A percentile compares a stretch with the other conserved stretches of the same genome.
Evolutionary conservation across 208 protist genomes (phyloP).

Genomic region (Wallacemonas collosoma): DNA sequence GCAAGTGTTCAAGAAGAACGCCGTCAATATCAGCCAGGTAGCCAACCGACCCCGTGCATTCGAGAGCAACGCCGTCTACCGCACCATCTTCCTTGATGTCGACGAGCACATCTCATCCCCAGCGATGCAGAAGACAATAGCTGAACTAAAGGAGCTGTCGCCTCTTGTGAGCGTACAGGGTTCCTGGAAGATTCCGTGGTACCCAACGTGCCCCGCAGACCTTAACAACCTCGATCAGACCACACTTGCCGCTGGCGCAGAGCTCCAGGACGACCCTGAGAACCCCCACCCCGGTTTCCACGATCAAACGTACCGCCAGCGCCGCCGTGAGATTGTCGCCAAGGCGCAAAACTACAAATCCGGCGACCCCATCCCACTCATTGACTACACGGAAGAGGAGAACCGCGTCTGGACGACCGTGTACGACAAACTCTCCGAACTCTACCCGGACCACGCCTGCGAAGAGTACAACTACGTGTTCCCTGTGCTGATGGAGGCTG

Average conservation of each 20-base stretch:
- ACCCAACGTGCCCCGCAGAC: conserved; percentile 69
- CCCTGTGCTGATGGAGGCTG: conserved; percentile 92
- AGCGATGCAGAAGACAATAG: conserved; percentile 39
- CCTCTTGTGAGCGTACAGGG: conserved; percentile 43
- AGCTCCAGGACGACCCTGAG: conserved; percentile 88
- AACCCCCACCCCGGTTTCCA: conserved; percentile 95
- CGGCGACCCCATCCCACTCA: conserved; percentile 81
- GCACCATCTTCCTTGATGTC: conserved; percentile 74
- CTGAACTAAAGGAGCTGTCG: conserved; percentile 27
- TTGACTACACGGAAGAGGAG: conserved; percentile 94
- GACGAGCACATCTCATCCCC: conserved; percentile 48
- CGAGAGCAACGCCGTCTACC: conserved; percentile 41
- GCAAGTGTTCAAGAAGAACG: conserved; percentile 38
- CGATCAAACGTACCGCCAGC: conserved; percentile 92
- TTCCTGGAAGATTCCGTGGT: conserved; percentile 78
- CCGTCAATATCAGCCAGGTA: conserved; percentile 66
- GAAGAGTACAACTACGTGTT: conserved; percentile 93
- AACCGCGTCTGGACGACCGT: conserved; percentile 88
- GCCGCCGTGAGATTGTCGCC: conserved; percentile 79
- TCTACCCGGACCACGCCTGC: conserved; percentile 95
- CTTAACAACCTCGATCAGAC: conserved; percentile 87
- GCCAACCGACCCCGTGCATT: conserved; percentile 47
- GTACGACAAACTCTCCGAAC: conserved; percentile 79
- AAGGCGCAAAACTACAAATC: conserved; percentile 79
- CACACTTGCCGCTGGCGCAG: conserved; percentile 79